Conservation (phyloP, 345 rosid species). For the Eucalyptus marginata region DNA sequence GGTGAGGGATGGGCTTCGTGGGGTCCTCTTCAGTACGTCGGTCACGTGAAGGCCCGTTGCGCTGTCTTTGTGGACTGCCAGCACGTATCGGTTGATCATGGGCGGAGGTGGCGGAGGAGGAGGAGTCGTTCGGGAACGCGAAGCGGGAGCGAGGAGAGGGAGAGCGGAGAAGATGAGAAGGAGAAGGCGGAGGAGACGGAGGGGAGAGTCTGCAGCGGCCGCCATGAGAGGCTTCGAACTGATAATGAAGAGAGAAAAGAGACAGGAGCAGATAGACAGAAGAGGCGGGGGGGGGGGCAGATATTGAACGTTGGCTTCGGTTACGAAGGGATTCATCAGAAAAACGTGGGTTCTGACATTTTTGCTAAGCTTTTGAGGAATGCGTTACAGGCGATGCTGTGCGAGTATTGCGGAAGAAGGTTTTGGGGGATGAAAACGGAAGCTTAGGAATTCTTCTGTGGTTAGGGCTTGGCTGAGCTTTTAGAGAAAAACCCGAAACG, state of each 20-base stretch:
- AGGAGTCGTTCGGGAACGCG: fast-evolving
- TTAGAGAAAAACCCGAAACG: background rate
- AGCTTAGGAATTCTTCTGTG: background rate
- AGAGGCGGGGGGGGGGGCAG: too few species aligned
- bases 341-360: background rate
- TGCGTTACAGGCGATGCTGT: background rate
- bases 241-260: background rate
- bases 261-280: background rate
- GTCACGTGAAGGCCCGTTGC: background rate
- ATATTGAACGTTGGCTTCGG: background rate
- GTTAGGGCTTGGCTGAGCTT: background rate
- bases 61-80: background rate
- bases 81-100: background rate
- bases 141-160: background rate
- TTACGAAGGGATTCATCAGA: background rate
- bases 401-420: background rate
- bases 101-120: background rate
- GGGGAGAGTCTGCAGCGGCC: background rate
- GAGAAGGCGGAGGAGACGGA: background rate
- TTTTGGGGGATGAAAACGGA: background rate
- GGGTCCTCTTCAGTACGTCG: background rate
- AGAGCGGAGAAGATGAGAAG: background rate
- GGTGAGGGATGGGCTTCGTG: background rate
- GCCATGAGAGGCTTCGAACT: background rate
- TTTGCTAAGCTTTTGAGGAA: background rate